phyloP scores from a whole-genome alignment of 176 grass and related monocot genomes.

The Tillandsia fasciculata region DNA sequence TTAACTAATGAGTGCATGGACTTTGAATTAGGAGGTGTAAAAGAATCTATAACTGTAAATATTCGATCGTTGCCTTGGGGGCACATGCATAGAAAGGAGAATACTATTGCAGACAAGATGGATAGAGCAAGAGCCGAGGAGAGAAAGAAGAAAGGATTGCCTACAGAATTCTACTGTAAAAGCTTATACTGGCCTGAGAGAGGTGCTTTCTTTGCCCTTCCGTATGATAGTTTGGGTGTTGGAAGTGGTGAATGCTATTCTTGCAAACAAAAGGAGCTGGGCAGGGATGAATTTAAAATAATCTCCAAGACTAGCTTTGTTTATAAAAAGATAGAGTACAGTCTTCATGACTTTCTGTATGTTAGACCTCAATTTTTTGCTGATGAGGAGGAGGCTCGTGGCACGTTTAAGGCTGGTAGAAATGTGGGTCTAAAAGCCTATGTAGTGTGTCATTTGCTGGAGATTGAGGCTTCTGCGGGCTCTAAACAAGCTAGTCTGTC shows the following conservation, averaged over 20 bases:
- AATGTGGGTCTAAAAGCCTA: conserved; percentile 92
- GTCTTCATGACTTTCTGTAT: conserved; percentile 68
- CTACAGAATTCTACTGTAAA: conserved; percentile 73
- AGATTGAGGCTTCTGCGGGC: conserved; percentile 32
- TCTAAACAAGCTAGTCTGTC: conserved; percentile 40
- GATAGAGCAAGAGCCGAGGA: conserved; percentile 64
- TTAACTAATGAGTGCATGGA: conserved; percentile 83
- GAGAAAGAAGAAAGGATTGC: conserved; percentile 78
- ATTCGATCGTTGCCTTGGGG: conserved; percentile 73
- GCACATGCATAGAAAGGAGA: conserved; percentile 79
- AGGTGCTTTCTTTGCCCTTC: conserved; percentile 78
- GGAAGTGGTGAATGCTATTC: conserved; percentile 74
- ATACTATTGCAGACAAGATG: conserved; percentile 54
- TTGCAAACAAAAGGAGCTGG: conserved; percentile 50
- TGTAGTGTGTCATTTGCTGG: conserved; percentile 71
- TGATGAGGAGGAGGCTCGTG: conserved; percentile 44
- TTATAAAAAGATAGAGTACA: conserved; percentile 52
- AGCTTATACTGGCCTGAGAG: conserved; percentile 82
- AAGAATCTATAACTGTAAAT: conserved; percentile 60
- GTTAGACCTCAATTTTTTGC: conserved; percentile 68
- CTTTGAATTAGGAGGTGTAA: conserved; percentile 70
- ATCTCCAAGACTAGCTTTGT: conserved; percentile 55
- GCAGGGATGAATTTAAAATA: conserved; percentile 51
- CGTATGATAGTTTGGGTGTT: conserved; percentile 59
- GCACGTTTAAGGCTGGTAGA: conserved; percentile 69